phyloP scores from a whole-genome alignment of 176 grass and related monocot genomes.

The Alopecurus myosuroides region DNA sequence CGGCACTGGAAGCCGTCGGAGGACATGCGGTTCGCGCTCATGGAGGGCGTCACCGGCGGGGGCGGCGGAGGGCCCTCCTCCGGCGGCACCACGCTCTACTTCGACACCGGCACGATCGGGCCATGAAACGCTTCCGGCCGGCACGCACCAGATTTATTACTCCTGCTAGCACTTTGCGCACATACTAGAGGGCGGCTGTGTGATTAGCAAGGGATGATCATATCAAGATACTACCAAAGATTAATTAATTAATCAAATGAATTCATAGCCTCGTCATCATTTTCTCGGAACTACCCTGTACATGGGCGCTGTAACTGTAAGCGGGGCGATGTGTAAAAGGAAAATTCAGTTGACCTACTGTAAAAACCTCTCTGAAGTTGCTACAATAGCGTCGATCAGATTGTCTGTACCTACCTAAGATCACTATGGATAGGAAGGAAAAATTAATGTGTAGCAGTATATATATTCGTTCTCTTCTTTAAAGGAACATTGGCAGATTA shows the following conservation, averaged over 20 bases:
- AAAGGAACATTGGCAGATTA: no score
- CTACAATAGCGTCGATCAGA: not conserved
- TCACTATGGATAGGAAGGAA: not conserved
- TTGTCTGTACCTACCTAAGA: not conserved
- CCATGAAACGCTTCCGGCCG: conserved; percentile 25
- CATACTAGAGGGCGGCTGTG: not conserved
- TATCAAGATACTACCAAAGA: not conserved
- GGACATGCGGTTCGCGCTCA: conserved; percentile 83
- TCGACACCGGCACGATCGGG: conserved; percentile 71
- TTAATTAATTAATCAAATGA: not conserved
- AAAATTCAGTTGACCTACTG: conserved; percentile 20
- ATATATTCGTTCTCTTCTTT: no score
- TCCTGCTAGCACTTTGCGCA: not conserved
- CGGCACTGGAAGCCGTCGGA: conserved; percentile 92
- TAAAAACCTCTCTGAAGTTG: conserved; percentile 13
- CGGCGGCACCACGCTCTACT: conserved; percentile 72
- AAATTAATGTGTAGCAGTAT: no score
- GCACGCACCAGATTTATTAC: not conserved
- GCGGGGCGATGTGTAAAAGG: not conserved
- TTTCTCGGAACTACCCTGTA: conserved; percentile 32
- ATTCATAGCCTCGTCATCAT: conserved; percentile 5
- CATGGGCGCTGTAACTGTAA: conserved; percentile 17
- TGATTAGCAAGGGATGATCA: conserved; percentile 6
- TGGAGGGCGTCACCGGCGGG: conserved; percentile 60
- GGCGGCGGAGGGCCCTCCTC: conserved; percentile 27